phyloP scores from a whole-genome alignment of 331 rosid genomes.

The Malus hybrid region DNA sequence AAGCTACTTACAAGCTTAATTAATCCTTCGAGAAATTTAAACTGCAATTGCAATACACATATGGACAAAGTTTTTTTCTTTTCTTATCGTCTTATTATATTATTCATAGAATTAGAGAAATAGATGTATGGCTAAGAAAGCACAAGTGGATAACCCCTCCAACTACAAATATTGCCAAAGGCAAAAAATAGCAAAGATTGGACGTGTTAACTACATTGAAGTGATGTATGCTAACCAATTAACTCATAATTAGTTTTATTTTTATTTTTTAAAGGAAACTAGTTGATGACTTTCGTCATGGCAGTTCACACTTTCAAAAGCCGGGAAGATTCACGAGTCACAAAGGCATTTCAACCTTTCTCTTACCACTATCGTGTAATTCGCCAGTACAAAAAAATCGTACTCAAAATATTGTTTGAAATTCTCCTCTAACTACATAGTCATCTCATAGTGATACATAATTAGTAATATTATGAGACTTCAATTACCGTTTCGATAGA shows the following conservation, averaged over 20 bases:
- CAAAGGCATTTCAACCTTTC: rapidly evolving
- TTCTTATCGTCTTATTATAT: background rate
- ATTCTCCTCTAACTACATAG: no score
- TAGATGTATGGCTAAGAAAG: background rate
- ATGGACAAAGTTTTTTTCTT: background rate
- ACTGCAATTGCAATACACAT: background rate
- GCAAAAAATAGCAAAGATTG: background rate
- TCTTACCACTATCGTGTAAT: rapidly evolving
- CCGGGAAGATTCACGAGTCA: no score
- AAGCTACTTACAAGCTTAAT: no score
- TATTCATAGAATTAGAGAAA: background rate
- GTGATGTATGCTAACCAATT: background rate
- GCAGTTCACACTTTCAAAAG: rapidly evolving
- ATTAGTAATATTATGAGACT: conserved; percentile 5
- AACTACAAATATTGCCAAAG: background rate
- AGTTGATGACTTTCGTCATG: no score
- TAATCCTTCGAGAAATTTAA: no score
- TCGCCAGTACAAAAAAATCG: rapidly evolving
- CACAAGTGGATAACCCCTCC: background rate
- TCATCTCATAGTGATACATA: background rate
- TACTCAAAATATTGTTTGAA: no score
- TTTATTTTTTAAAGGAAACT: no score
- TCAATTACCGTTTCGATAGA: conserved; percentile 29
- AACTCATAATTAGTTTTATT: conserved; percentile 6
- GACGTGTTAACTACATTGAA: background rate